phyloP scores from a whole-genome alignment of 495 filamentous ascomycete species.

The Tuber calosporum region DNA sequence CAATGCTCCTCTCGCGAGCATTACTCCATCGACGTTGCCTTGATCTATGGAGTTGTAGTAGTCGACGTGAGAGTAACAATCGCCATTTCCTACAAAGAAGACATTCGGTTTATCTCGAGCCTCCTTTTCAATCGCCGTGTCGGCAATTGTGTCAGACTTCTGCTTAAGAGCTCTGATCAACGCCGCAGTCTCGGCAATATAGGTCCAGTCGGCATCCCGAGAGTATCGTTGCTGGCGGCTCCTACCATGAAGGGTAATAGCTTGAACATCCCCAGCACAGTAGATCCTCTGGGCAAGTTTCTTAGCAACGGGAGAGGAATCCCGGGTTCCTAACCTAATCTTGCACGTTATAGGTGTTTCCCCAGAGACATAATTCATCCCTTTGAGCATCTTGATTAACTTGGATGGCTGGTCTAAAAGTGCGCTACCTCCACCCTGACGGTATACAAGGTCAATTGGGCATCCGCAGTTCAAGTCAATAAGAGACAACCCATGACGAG shows the following conservation, averaged over 20 bases:
- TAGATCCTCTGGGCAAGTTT: conserved; percentile 76
- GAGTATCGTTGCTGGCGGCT: conserved; percentile 93
- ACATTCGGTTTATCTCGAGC: conserved; percentile 53
- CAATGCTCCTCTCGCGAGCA: conserved; percentile 84
- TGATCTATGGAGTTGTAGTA: conserved; percentile 72
- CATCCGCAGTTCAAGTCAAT: conserved; percentile 96
- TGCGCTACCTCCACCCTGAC: conserved; percentile 84
- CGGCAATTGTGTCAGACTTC: conserved; percentile 54
- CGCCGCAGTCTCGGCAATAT: conserved; percentile 82
- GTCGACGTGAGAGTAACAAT: conserved; percentile 86
- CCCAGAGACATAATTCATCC: conserved; percentile 86
- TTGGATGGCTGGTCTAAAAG: conserved; percentile 76
- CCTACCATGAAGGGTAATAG: conserved; percentile 87
- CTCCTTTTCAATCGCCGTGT: conserved; percentile 73
- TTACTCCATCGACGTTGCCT: conserved; percentile 74
- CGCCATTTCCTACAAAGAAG: conserved; percentile 93
- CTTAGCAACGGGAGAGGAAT: conserved; percentile 67
- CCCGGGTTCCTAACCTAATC: conserved; percentile 83
- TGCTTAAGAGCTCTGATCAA: conserved; percentile 70
- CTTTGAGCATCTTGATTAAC: conserved; percentile 81
- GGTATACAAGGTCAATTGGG: conserved; percentile 86
- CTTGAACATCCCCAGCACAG: conserved; percentile 77
- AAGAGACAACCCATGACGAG: conserved; percentile 54
- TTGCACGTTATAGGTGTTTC: conserved; percentile 88
- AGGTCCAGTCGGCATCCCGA: conserved; percentile 77